Conservation (phyloP, 2,329 filamentous ascomycete genomes). For the Penicillium brasilianum region DNA sequence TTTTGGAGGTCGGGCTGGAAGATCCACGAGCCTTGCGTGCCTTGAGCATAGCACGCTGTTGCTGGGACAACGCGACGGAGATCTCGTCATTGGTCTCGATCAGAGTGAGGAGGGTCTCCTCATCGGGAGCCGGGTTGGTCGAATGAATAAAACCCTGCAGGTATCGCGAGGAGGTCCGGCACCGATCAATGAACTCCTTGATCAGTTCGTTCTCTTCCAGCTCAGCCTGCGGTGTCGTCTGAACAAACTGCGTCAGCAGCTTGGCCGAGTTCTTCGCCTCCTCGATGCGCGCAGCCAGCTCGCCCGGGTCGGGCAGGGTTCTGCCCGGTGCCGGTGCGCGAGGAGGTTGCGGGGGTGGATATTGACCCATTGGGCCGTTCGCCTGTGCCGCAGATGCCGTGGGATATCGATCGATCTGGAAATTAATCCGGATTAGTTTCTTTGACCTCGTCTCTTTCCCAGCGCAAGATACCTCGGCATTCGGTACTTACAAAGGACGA, state of each 20-base stretch:
- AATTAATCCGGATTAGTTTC: background rate
- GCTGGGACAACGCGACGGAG: slow-evolving; percentile 78
- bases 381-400: background rate
- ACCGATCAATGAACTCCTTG: slow-evolving; percentile 88
- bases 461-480: background rate
- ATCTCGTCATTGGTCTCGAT: slow-evolving; percentile 96
- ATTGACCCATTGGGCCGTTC: background rate
- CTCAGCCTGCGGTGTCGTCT: slow-evolving; percentile 78
- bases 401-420: slow-evolving; percentile 19
- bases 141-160: slow-evolving; percentile 85
- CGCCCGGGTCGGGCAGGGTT: slow-evolving; percentile 67
- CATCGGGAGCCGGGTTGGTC: slow-evolving; percentile 80
- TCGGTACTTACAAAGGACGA: slow-evolving; percentile 45
- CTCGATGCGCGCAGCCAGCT: slow-evolving; percentile 82
- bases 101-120: slow-evolving; percentile 88
- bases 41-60: slow-evolving; percentile 76
- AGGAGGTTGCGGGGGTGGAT: background rate
- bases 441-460: background rate
- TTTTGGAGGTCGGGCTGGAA: slow-evolving; percentile 21
- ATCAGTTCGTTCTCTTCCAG: slow-evolving; percentile 84
- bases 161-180: slow-evolving; percentile 76
- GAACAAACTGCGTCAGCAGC: slow-evolving; percentile 87
- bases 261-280: slow-evolving; percentile 91
- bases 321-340: background rate
- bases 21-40: slow-evolving; percentile 53